A percentile compares a stretch with the other conserved stretches of the same genome.
phyloP scores from a whole-genome alignment of 257 asterid species.

The Mitragyna speciosa region DNA sequence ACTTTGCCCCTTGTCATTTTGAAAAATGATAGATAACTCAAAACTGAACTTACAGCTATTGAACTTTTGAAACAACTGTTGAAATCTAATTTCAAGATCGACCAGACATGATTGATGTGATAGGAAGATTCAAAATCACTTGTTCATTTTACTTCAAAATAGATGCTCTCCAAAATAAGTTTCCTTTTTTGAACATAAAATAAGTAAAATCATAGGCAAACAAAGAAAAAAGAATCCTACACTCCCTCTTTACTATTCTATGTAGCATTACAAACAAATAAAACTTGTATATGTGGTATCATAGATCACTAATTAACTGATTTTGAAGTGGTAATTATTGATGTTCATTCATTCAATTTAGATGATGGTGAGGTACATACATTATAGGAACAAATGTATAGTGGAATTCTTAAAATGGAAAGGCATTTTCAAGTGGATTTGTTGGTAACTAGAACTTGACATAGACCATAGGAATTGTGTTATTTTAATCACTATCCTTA shows the following conservation, averaged over 20 bases:
- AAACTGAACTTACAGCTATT: no score
- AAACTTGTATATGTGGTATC: background rate
- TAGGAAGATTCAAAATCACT: no score
- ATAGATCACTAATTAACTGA: background rate
- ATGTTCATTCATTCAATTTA: background rate
- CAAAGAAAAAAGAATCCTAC: background rate
- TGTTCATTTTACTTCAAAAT: no score
- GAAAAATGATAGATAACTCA: no score
- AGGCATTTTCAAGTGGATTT: slow-evolving; percentile 7
- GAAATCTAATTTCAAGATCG: no score
- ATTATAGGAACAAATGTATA: background rate
- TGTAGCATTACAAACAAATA: background rate
- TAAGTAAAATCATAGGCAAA: background rate
- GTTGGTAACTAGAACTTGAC: background rate
- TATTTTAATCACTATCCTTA: background rate
- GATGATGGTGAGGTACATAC: background rate
- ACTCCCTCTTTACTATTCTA: background rate
- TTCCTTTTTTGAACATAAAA: background rate
- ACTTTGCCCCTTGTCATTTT: no score
- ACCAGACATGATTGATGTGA: no score
- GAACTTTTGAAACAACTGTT: no score
- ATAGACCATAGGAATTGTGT: background rate
- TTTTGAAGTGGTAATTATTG: background rate
- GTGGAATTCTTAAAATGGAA: background rate
- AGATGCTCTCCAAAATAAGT: background rate